Conservation (phyloP, 2,329 filamentous ascomycete genomes). For the Fusarium hainanense region DNA sequence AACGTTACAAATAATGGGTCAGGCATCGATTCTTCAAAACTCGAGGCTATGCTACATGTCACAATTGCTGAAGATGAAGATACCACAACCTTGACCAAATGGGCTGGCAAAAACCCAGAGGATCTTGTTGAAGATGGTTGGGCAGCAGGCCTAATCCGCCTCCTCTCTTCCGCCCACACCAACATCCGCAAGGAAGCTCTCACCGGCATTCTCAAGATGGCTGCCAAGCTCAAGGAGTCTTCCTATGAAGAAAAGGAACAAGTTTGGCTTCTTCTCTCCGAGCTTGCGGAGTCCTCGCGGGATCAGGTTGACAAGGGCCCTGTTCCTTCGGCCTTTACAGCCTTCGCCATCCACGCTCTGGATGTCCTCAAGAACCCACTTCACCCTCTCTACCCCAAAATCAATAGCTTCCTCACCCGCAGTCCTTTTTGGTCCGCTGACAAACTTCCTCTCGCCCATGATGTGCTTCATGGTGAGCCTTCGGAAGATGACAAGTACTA, state of each 20-base stretch:
- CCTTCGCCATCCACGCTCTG: conserved; percentile 78
- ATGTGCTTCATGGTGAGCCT: conserved; percentile 72
- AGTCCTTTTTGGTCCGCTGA: conserved; percentile 80
- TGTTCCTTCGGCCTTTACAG: conserved; percentile 78
- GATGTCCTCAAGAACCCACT: conserved; percentile 79
- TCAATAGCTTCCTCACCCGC: conserved; percentile 85
- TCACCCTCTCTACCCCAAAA: conserved; percentile 85
- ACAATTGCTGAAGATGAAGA: conserved; percentile 61
- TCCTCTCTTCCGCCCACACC: conserved; percentile 78
- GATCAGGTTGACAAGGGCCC: conserved; percentile 64
- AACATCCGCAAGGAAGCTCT: conserved; percentile 84
- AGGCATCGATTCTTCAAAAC: conserved; percentile 54
- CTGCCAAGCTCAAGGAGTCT: conserved; percentile 72
- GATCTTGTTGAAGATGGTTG: conserved; percentile 83
- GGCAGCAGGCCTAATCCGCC: conserved; percentile 74
- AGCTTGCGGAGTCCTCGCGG: conserved; percentile 79
- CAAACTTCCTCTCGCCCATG: conserved; percentile 76
- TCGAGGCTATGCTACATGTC: conserved; percentile 64
- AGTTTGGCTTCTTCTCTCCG: conserved; percentile 81
- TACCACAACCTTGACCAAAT: conserved; percentile 66
- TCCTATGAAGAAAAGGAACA: conserved; percentile 80
- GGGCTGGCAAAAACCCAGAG: conserved; percentile 81
- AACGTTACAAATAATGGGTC: conserved; percentile 19
- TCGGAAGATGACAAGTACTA: conserved; percentile 78
- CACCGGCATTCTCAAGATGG: conserved; percentile 74